Evolutionary conservation across 1,284 basidiomycete species (phyloP).

Genomic region (Trichosporon asahii): DNA sequence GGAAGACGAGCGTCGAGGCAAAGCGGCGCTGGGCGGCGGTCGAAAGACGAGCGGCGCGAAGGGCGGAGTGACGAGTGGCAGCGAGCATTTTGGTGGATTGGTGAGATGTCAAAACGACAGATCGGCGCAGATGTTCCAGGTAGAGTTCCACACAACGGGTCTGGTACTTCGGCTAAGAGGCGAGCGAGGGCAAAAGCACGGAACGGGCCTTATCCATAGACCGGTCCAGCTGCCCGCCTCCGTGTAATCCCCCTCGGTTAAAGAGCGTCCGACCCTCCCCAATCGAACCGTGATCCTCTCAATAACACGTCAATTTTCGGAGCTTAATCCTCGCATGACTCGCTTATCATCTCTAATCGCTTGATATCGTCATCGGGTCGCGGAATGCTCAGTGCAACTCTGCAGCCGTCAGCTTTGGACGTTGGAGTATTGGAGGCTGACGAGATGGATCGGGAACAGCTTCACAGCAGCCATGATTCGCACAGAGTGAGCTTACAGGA

Average conservation of each 20-base stretch:
- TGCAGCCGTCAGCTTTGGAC: background rate
- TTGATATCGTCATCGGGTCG: background rate
- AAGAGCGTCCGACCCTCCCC: background rate
- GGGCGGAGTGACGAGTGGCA: slow-evolving; percentile 18
- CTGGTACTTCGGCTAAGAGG: background rate
- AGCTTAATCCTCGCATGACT: background rate
- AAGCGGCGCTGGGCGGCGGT: slow-evolving; percentile 33
- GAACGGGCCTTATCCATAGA: background rate
- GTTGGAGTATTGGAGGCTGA: background rate
- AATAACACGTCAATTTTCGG: background rate
- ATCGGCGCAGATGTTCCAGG: background rate
- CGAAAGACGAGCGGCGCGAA: slow-evolving; percentile 25
- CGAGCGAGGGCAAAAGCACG: background rate
- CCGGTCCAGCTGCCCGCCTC: background rate
- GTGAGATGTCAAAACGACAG: background rate
- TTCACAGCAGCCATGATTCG: background rate
- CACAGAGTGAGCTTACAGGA: background rate
- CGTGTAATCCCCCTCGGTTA: background rate
- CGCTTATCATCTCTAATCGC: background rate
- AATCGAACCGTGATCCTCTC: background rate
- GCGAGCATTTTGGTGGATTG: slow-evolving; percentile 25
- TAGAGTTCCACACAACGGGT: background rate
- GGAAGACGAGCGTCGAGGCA: slow-evolving; percentile 67
- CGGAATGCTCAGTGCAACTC: background rate
- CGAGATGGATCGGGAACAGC: no score